Base-by-base conservation (phyloP, 2,329 filamentous ascomycete species). In the Aotearoamyces nothofagi region DNA sequence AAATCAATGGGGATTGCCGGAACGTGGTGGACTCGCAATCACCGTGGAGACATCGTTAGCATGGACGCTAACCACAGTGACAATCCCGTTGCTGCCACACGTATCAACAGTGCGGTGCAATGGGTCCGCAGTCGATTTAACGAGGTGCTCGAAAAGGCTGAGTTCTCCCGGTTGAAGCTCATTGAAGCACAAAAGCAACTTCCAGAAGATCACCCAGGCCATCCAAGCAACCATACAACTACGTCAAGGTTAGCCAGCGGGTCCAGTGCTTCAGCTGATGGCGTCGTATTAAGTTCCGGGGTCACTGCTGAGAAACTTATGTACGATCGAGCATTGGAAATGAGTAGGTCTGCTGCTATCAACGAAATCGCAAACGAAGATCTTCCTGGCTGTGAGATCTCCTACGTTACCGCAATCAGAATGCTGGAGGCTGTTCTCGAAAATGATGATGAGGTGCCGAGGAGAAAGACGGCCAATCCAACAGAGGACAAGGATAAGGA, bases 351-450 rank as follows among this genome's bases (percentile, higher is more conserved):
- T 4, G 87, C 90, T 5, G 90, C 90, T 5, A 90, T 96, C 47
- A 92, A 92, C 43, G 90, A 98, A 55, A 79, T 98, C 27, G 83
- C 90, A 2, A 84, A 87, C 33, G 81, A 90, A 37, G 86, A 96
- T 51, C 60, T 96, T 14, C 57, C 62, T 1, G 83, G 84, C 10
- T 96, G 87, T 48, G 86, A 96, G 47, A 74, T 93, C 15, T 86
- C 84, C 11, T 98, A 98, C 49, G 67, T 82, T 30, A 96, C 90
- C 0, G 86, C 90, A 0, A 84, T 96, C 39, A 72, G 81, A 38
- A 90, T 98, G 78, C 66, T 96, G 9, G 87, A 98, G 55, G 90
- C 87, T 10, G 81, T 98, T 3, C 57, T 98, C 33, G 90, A 98
- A 43, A 77, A 68, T 26, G 84, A 92, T 34, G 83, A 73, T 15